Base-by-base conservation (phyloP, 2,329 filamentous ascomycete species). In the Colletotrichum plurivorum region DNA sequence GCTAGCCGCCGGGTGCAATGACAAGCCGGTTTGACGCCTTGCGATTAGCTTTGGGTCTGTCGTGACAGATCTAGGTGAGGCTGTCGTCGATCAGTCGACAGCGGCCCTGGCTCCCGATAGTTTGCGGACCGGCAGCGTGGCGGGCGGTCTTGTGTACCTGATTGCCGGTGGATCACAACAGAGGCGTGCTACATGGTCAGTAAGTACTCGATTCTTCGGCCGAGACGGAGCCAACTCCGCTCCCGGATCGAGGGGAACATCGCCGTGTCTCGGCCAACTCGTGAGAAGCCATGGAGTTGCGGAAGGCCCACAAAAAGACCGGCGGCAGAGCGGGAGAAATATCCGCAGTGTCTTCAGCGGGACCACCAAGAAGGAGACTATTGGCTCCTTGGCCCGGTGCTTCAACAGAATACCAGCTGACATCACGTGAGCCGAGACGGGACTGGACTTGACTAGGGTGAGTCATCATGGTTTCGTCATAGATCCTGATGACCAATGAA, bases 381-480 rank as follows among this genome's bases (percentile, higher is more conserved):
- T 25, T 25, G 22, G 22, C 22, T 25, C 22, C 55, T 60, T 66
- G 62, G 65, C 60, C 15, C 48, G 2, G 1, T 36, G 31, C 20
- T 22, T 22, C 18, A 45, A 41, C 36, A 51, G 8, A 43, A 13
- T n/a, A 12, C 20, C n/a, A 49, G 10, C 31, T 31, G 51, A 66
- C 48, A 43, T 56, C 49, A 61, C 48, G 54, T 55, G 55, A 16
- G n/a, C 46, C 36, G 20, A n/a, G 18, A 25, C 22, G 27, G 16
- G 20, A 27, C 20, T 27, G 46, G 16, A 9, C 39, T 13, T 20
- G 16, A 25, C 46, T 16, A 12, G 46, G 59, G 36, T 49, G 61
- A 69, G 18, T 52, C 49, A 65, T 51, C 43, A 67, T 53, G 7
- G 7, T 7, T 43, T 61, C 67, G 55, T 69, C 62, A 69, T 65